These are phyloP conservation scores for Eremothecium cymbalariae DNA, from an alignment of 1,139 yeast species.

Conservation along the genomic window DNA sequence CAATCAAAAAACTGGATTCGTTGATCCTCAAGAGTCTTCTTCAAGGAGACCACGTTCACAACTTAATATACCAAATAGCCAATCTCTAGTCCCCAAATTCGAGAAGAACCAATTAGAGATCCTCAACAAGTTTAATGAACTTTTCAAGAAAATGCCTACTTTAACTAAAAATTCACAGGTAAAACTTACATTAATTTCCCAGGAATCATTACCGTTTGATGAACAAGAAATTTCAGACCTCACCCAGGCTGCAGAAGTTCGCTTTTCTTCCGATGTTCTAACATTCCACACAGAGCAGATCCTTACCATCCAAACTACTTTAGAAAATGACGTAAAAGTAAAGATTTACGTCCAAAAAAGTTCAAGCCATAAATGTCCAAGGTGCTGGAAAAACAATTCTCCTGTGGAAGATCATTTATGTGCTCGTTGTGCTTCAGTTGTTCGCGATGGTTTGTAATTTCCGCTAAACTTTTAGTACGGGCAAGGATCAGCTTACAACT, in stretches of 20 bases:
- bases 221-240: constrained; percentile 42
- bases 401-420: constrained; percentile 49
- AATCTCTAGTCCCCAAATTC: too few species aligned
- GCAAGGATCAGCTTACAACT: too few species aligned
- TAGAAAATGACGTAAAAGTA: constrained; percentile 10
- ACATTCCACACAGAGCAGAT: constrained; percentile 10
- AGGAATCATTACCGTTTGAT: constrained; percentile 22
- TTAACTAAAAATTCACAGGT: constrained; percentile 64
- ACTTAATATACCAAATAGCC: background rate
- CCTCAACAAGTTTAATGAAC: constrained; percentile 21
- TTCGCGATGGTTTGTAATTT: too few species aligned
- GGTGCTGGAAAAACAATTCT: constrained; percentile 85
- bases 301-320: constrained; percentile 5
- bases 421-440: constrained; percentile 50
- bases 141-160: constrained; percentile 19
- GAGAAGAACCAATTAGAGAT: constrained; percentile 23
- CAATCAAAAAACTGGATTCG: background rate
- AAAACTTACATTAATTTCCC: constrained; percentile 36
- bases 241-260: constrained; percentile 48
- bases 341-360: constrained; percentile 16
- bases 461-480: too few species aligned
- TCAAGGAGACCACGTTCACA: too few species aligned
- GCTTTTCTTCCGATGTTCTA: constrained; percentile 36
- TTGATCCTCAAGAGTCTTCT: constrained; percentile 27
- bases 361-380: constrained; percentile 55